Conservation (phyloP, 2,329 filamentous ascomycete species). For the Metarhizium sp. region DNA sequence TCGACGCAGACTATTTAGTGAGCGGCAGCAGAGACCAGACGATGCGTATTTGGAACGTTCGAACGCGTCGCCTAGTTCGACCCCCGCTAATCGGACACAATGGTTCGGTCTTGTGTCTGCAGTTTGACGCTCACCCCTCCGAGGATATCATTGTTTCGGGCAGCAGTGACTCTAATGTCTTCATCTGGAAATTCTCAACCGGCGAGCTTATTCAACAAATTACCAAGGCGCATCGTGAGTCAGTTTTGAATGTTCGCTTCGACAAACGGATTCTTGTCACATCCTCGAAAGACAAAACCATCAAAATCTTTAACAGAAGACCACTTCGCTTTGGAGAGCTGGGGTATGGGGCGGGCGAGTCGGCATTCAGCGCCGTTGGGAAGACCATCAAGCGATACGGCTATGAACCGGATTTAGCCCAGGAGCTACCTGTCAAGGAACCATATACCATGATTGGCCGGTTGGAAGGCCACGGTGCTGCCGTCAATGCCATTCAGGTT, state of each 20-base stretch:
- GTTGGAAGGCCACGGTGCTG: slow-evolving; percentile 76
- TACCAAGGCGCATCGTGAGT: slow-evolving; percentile 71
- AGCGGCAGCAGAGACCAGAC: slow-evolving; percentile 87
- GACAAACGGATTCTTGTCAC: slow-evolving; percentile 88
- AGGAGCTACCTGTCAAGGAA: slow-evolving; percentile 42
- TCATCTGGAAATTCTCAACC: slow-evolving; percentile 89
- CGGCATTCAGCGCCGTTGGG: slow-evolving; percentile 41
- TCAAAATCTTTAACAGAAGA: slow-evolving; percentile 88
- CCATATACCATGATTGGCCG: slow-evolving; percentile 71
- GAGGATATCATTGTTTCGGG: slow-evolving; percentile 94
- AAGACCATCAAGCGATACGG: slow-evolving; percentile 44
- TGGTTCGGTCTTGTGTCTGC: slow-evolving; percentile 86
- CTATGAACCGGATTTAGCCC: slow-evolving; percentile 36
- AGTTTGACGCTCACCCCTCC: slow-evolving; percentile 81
- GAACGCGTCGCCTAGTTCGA: slow-evolving; percentile 66
- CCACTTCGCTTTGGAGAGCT: slow-evolving; percentile 52
- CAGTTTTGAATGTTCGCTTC: slow-evolving; percentile 87
- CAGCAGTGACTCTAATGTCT: slow-evolving; percentile 84
- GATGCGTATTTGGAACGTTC: slow-evolving; percentile 82
- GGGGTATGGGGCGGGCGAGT: slow-evolving; percentile 37
- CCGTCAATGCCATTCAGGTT: slow-evolving; percentile 94
- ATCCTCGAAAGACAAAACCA: slow-evolving; percentile 93
- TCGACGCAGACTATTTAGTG: slow-evolving; percentile 74
- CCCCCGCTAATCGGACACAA: slow-evolving; percentile 67
- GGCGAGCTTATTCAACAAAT: slow-evolving; percentile 73